Evolutionary conservation across 2,329 filamentous ascomycete species (phyloP).

Genomic region (Aspergillus sp.): DNA sequence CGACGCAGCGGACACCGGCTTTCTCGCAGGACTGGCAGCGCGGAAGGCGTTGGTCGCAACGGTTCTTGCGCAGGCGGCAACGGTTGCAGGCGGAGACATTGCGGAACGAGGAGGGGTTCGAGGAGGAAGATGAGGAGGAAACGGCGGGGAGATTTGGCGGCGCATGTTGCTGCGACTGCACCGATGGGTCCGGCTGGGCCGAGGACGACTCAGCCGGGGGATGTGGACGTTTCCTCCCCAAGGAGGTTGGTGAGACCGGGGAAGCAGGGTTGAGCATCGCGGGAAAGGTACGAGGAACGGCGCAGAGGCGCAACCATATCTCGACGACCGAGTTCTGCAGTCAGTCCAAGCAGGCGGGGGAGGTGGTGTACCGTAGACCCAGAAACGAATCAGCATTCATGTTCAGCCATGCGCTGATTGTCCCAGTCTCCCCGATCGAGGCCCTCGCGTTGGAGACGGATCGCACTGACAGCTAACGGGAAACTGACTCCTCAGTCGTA

Average conservation of each 20-base stretch:
- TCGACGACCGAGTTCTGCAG: conserved; percentile 22
- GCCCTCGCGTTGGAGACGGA: conserved; percentile 6
- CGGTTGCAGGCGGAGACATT: conserved; percentile 95
- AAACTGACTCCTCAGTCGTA: conserved; percentile 14
- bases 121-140: conserved; percentile 16
- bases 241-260: conserved; percentile 30
- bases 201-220: conserved; percentile 26
- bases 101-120: conserved; percentile 58
- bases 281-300: conserved; percentile 21
- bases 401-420: conserved; percentile 21
- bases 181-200: conserved; percentile 18
- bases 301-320: conserved; percentile 32
- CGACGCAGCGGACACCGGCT: conserved; percentile 85
- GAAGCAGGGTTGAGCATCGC: conserved; percentile 36
- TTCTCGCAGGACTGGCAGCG: conserved; percentile 92
- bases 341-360: conserved; percentile 8
- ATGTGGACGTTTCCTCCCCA: conserved; percentile 39
- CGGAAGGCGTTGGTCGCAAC: conserved; percentile 89
- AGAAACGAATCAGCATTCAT: conserved; percentile 29
- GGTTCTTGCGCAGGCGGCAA: conserved; percentile 87
- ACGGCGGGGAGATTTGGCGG: conserved; percentile 11
- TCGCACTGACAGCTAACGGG: background rate
- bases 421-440: conserved; percentile 1
- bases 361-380: conserved; percentile 13
- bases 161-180: conserved; percentile 20